Percentiles rank a stretch among this genome's conserved stretches.
Conservation (phyloP, 1,284 basidiomycete species). For the Leccinum huronense region DNA sequence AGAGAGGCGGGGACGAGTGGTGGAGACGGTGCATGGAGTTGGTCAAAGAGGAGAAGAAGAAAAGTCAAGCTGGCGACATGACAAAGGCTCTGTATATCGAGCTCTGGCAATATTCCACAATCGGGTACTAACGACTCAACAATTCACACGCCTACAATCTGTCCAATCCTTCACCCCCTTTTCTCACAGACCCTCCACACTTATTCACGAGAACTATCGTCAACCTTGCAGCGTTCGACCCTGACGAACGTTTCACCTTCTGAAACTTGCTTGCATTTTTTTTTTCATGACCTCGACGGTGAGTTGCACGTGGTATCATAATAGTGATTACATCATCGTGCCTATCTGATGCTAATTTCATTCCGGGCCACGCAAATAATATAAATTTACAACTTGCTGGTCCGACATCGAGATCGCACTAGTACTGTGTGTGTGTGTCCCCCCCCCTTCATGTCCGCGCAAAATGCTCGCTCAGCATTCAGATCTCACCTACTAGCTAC, state of each 20-base stretch:
- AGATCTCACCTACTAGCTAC: slow-evolving; percentile 6
- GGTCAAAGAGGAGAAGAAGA: slow-evolving; percentile 28
- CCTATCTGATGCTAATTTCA: slow-evolving; percentile 27
- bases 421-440: not conserved
- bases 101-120: slow-evolving; percentile 41
- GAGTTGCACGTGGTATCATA: slow-evolving; percentile 26
- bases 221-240: not conserved
- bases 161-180: slow-evolving; percentile 7
- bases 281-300: slow-evolving; percentile 17
- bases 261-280: slow-evolving; percentile 1
- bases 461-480: slow-evolving; percentile 6
- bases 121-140: slow-evolving; percentile 32
- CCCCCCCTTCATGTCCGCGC: slow-evolving; percentile 22
- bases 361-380: slow-evolving; percentile 7
- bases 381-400: not conserved
- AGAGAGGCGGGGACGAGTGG: slow-evolving; percentile 29
- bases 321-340: slow-evolving; percentile 31
- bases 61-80: slow-evolving; percentile 38
- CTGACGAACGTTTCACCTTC: not conserved
- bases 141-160: slow-evolving; percentile 30
- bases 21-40: slow-evolving; percentile 36
- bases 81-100: slow-evolving; percentile 41
- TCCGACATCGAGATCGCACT: too few species aligned
- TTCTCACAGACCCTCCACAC: slow-evolving; percentile 4
- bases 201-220: not conserved